Base-by-base conservation (phyloP, 192 early-diverging fungal species). In the Glomus cerebriforme region DNA sequence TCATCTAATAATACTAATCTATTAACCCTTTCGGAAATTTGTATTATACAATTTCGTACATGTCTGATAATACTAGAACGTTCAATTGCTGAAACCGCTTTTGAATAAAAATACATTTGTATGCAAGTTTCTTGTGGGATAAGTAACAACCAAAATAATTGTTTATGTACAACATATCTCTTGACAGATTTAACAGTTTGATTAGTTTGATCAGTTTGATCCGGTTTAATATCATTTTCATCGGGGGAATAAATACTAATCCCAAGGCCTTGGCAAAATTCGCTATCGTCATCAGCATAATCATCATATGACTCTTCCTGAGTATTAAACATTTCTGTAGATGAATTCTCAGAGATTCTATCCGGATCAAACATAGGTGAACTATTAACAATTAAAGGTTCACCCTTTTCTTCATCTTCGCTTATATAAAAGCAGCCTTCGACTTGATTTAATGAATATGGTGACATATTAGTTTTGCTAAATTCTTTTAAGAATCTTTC, bases 61-160 rank as follows among this genome's bases (percentile, higher is more conserved):
- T 84, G 81, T 13, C 86, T 75, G 3, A 93, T 81, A 29, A 94
- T 91, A 15, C 82, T 72, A 26, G 86, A 79, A 43, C 89, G 87
- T 39, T 86, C 81, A 34, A 83, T 85, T 19, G 81, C 81, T 47
- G 85, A 85, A 24, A 90, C 80, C 7, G 84, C 78, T 78, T 90
- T 92, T 7, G 92, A 94, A 79, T 92, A 94, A 70, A 90, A 93
- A 65, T 90, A 89, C 10, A 93, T 79, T 64, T 92, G 89, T 3
- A 91, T 89, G 54, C 79, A 84, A 1, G 77, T 37, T 17, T 83
- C 83, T 71, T 83, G 85, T 15, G 92, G 86, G 1, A 87, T 85
- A 7, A 93, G 65, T 31, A 93, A 81, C 13, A 93, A 80, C 93
- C 93, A 95, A 71, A 89, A 94, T 15, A 87, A 73, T 59, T 84